A percentile compares a stretch with the other conserved stretches of the same genome.
Conservation (phyloP, 345 rosid genomes). For the Hibiscus trionum region DNA sequence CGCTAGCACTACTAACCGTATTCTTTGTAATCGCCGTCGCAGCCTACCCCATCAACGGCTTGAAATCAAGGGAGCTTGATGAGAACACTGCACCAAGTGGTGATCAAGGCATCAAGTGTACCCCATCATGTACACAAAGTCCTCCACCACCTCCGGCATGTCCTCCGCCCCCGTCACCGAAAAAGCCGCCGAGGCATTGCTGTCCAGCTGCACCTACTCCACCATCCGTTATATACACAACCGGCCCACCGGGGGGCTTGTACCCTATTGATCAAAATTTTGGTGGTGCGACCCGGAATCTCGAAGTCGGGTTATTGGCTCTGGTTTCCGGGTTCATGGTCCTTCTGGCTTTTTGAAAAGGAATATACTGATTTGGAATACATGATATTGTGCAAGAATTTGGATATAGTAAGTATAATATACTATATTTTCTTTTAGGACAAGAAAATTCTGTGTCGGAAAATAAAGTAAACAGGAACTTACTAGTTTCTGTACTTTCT, state of each 20-base stretch:
- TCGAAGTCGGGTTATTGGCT: slow-evolving; percentile 20
- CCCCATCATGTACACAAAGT: slow-evolving; percentile 38
- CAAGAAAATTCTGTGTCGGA: neutral
- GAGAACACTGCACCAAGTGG: slow-evolving; percentile 12
- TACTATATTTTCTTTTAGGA: neutral
- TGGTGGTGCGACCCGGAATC: slow-evolving; percentile 22
- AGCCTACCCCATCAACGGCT: slow-evolving; percentile 11
- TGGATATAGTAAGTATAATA: slow-evolving; percentile 4
- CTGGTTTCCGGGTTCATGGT: slow-evolving; percentile 30
- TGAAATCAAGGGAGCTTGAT: slow-evolving; percentile 29
- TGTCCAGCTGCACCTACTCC: slow-evolving; percentile 50
- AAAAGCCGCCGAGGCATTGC: slow-evolving; percentile 31
- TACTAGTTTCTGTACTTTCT: neutral
- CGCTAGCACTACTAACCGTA: neutral
- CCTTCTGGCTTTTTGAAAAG: slow-evolving; percentile 20
- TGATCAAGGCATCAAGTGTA: slow-evolving; percentile 34
- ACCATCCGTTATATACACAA: slow-evolving; percentile 33
- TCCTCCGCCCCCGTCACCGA: slow-evolving; percentile 34
- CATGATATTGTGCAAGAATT: neutral
- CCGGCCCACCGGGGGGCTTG: slow-evolving; percentile 56
- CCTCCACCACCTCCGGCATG: slow-evolving; percentile 39
- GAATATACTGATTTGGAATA: neutral
- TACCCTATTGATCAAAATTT: slow-evolving; percentile 45
- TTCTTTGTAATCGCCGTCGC: slow-evolving; percentile 18
- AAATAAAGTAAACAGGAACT: neutral